Evolutionary conservation across 176 grass and related monocot species (phyloP).

Genomic region (bread wheat (Triticum aestivum)): IWGSC_CS_RefSeq_v2.1 NC_057795.1:534055313-534055812

Average conservation of each 20-base stretch:
- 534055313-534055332: conserved; percentile 20
- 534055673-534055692: not conserved
- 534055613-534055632: not conserved
- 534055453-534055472: not conserved
- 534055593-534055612: not conserved
- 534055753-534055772: no score
- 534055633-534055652: not conserved
- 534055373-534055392: conserved; percentile 17
- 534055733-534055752: no score
- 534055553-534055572: not conserved
- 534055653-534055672: not conserved
- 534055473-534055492: not conserved
- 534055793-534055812: not conserved
- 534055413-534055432: conserved; percentile 18
- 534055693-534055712: no score
- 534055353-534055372: not conserved
- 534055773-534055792: no score
- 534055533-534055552: not conserved
- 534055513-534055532: not conserved
- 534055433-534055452: not conserved
- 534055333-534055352: conserved; percentile 1
- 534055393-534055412: conserved; percentile 21
- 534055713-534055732: no score
- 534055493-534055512: not conserved
- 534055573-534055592: not conserved